phyloP scores from a whole-genome alignment of 768 basidiomycete species.

The Kwoniella dejecticola region DNA sequence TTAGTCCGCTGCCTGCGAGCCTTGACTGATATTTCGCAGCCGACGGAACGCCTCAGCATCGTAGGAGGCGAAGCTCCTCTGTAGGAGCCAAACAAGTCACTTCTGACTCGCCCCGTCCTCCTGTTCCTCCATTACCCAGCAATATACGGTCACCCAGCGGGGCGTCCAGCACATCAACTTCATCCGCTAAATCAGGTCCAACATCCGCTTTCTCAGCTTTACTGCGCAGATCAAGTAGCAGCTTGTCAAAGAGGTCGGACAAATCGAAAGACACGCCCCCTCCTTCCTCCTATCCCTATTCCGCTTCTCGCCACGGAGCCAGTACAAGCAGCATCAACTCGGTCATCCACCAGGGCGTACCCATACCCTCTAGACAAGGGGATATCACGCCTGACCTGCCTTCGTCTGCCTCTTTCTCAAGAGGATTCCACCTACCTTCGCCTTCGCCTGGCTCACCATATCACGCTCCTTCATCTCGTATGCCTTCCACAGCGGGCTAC shows the following conservation, averaged over 20 bases:
- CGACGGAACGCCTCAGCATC: conserved; percentile 15
- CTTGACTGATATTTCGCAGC: background rate
- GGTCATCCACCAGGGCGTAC: conserved; percentile 2
- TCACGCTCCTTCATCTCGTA: conserved; percentile 1
- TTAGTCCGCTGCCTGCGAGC: background rate
- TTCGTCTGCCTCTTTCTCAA: conserved; percentile 35
- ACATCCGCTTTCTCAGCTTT: conserved; percentile 27
- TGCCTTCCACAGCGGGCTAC: background rate
- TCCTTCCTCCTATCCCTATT: conserved; percentile 28
- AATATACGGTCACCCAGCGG: conserved; percentile 40
- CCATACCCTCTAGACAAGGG: conserved; percentile 13
- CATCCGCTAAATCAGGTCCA: conserved; percentile 24
- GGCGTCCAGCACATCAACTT: conserved; percentile 25
- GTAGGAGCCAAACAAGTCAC: conserved; percentile 18
- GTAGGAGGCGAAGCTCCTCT: conserved; percentile 37
- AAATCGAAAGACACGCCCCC: conserved; percentile 32
- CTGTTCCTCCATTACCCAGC: conserved; percentile 39
- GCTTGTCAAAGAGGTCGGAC: conserved; percentile 26
- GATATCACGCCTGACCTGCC: conserved; percentile 13
- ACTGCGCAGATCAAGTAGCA: conserved; percentile 34
- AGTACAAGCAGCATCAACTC: conserved; percentile 21
- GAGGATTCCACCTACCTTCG: conserved; percentile 48
- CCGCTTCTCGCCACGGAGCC: background rate
- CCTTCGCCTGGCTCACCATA: conserved; percentile 47
- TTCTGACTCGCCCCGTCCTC: conserved; percentile 21